Conservation (phyloP, 495 filamentous ascomycete genomes). For the Hypoxylon crocopeplum region DNA sequence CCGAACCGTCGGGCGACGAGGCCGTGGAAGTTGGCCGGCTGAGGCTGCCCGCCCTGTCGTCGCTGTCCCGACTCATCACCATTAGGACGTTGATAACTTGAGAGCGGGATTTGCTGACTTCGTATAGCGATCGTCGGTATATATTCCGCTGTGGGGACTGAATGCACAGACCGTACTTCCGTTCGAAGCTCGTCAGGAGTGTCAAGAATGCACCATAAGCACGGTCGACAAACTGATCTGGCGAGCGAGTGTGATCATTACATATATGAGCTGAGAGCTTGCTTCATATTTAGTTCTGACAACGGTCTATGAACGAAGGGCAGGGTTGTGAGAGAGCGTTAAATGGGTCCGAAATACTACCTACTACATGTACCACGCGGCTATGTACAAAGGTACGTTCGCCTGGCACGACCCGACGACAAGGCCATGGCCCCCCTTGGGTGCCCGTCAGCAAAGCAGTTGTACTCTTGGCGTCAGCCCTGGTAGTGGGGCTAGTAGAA, state of each 20-base stretch:
- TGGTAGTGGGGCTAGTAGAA: constrained; percentile 13
- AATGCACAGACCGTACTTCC: constrained; percentile 16
- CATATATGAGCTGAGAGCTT: constrained; percentile 27
- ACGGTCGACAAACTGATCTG: constrained; percentile 22
- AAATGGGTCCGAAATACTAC: constrained; percentile 27
- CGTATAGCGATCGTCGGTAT: not conserved
- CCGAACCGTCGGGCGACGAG: constrained; percentile 35
- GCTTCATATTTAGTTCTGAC: constrained; percentile 40
- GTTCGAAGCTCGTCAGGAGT: constrained; percentile 21
- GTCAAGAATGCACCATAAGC: constrained; percentile 22
- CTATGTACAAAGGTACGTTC: constrained; percentile 23
- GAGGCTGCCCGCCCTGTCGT: constrained; percentile 28
- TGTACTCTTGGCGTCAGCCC: constrained; percentile 28
- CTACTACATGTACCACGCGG: constrained; percentile 19
- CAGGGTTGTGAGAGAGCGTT: constrained; percentile 29
- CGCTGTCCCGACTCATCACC: constrained; percentile 34
- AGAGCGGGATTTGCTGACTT: constrained; percentile 5
- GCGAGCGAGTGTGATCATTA: constrained; percentile 26
- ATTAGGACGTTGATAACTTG: constrained; percentile 12
- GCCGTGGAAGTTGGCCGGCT: constrained; percentile 30
- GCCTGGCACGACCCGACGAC: constrained; percentile 12
- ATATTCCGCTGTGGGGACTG: constrained; percentile 4
- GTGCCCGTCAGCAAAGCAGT: constrained; percentile 23
- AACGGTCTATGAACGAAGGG: constrained; percentile 16
- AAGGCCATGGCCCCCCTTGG: constrained; percentile 14